phyloP scores from a whole-genome alignment of 1,139 yeast genomes.

The Debaryomyces subglobosus region DNA sequence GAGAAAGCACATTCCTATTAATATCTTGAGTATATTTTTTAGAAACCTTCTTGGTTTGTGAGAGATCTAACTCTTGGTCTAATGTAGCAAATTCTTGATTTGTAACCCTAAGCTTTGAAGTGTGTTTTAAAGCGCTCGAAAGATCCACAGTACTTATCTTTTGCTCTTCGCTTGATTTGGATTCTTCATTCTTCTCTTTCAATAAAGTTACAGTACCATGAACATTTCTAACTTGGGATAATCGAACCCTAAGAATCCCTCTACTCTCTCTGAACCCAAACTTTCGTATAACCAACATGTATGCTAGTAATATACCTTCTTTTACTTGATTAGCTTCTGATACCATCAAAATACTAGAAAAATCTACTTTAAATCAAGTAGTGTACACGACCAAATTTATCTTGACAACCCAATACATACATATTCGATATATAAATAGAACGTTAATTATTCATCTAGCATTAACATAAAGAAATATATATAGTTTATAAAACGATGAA shows the following conservation, averaged over 20 bases:
- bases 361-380: neutral
- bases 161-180: constrained; percentile 8
- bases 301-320: neutral
- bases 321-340: neutral
- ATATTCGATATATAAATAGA: neutral
- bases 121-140: constrained; percentile 17
- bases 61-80: constrained; percentile 14
- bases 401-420: too few species aligned
- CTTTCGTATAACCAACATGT: constrained; percentile 8
- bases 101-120: constrained; percentile 15
- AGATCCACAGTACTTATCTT: constrained; percentile 14
- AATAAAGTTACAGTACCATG: neutral
- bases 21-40: constrained; percentile 14
- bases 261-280: neutral
- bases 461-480: neutral
- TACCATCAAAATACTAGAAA: constrained; percentile 1
- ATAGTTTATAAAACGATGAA: neutral
- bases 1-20: constrained; percentile 14
- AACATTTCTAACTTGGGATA: neutral
- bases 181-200: constrained; percentile 2
- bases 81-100: constrained; percentile 14
- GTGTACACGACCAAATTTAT: neutral
- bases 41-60: constrained; percentile 8
- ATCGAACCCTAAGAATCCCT: neutral
- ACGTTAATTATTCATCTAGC: neutral